Evolutionary conservation across 768 basidiomycete species (phyloP), one percentile per base, ranked within the genome.

Genomic region (Boletus rubropictus): DNA sequence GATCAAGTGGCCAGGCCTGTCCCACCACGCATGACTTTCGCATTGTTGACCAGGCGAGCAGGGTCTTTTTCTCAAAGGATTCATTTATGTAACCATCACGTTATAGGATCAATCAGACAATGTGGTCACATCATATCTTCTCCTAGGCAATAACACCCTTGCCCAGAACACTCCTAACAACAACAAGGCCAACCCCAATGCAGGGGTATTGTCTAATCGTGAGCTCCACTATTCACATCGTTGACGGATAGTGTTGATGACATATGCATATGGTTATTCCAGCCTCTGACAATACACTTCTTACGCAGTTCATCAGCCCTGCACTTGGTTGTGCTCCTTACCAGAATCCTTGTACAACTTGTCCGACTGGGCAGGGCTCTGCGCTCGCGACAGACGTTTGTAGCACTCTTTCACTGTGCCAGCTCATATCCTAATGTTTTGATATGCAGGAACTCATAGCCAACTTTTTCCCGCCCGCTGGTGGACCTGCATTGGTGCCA

Each of bases 81-180:
- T 15, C 14, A 5, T 24, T 44, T 24, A 8, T 24, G 17, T 48
- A 32, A 53, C 27, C 5, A 3, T 17, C 27, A 33, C 24, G 5
- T 21, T 40, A 20, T 27, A 62, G 62, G 61, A 62, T 51, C 61
- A 58, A 56, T 62, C 61, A 14, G 61, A 62, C 27, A 62, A 62
- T 12, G 50, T 64, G 3, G 22, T 64, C 17, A 64, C 61, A 10
- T 61, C 61, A 22, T 62, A 62, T 48, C 62, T 64, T 25, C 40
- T 62, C 7, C 47, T 64, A 18, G 46, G 43, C 1, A 24, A 20
- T 2, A 49, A 64, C 18, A 64, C 62, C 3, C 56, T 62, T 17
- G 53, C 59, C 3, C 61, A 62, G 39, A 61, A 62, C 7, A 64
- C 62, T 21, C 61, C 61, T 2, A 42, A 5, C 8, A 62, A 61